phyloP scores from a whole-genome alignment of 2,329 filamentous ascomycete genomes.

The Cordyceps farinosa region DNA sequence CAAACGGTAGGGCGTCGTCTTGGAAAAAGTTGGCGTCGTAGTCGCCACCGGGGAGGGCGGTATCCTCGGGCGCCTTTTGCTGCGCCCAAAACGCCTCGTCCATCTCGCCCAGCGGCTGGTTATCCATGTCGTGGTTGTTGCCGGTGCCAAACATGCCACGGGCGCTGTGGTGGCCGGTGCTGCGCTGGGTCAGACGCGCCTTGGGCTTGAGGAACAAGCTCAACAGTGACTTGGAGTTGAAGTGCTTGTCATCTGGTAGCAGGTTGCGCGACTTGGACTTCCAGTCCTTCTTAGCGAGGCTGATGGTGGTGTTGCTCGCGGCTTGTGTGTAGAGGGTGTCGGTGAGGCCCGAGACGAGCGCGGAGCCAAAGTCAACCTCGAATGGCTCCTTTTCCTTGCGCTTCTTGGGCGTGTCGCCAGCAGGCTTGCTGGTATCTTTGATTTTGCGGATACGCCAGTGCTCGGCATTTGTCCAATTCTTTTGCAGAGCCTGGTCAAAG shows the following conservation, averaged over 20 bases:
- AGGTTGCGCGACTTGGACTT: conserved; percentile 90
- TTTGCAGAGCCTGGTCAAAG: conserved; percentile 93
- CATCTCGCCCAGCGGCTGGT: conserved; percentile 69
- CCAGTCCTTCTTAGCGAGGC: conserved; percentile 89
- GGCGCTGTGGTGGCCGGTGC: conserved; percentile 41
- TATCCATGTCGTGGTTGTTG: conserved; percentile 37
- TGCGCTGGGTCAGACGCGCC: conserved; percentile 71
- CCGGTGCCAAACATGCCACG: conserved; percentile 40
- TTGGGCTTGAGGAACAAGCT: conserved; percentile 93
- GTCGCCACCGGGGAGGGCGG: conserved; percentile 62
- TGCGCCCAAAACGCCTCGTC: conserved; percentile 95
- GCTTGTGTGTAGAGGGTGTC: conserved; percentile 80
- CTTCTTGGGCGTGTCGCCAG: conserved; percentile 52
- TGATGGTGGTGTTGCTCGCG: conserved; percentile 74
- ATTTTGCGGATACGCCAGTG: conserved; percentile 97
- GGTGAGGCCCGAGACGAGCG: conserved; percentile 66
- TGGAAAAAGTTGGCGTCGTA: conserved; percentile 99
- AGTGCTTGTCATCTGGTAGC: conserved; percentile 95
- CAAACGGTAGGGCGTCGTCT: conserved; percentile 72
- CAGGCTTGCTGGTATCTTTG: conserved; percentile 69
- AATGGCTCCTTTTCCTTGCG: conserved; percentile 97
- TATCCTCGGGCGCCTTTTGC: conserved; percentile 62
- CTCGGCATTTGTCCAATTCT: conserved; percentile 97
- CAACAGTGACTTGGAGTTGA: conserved; percentile 87
- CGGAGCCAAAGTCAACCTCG: conserved; percentile 82